Base-by-base conservation (phyloP, 2,329 filamentous ascomycete genomes). In the Ceratocystis eucalypticola region DNA sequence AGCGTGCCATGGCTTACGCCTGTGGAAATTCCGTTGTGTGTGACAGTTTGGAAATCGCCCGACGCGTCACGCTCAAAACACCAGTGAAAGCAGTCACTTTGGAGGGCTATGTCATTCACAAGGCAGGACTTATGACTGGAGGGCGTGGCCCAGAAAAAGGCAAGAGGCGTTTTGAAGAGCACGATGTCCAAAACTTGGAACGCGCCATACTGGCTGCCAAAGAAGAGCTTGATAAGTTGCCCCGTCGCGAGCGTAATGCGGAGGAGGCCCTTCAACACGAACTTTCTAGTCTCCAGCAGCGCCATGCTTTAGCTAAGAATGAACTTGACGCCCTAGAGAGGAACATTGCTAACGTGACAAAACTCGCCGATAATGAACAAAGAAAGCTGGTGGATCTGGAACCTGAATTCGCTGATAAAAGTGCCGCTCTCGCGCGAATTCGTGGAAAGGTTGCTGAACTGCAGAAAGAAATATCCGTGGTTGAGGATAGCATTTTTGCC, bases 21-120 rank as follows among this genome's bases (percentile, higher is more conserved):
- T 99, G 94, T 71, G 93, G 93, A 44, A 95, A 91, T 75, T 91
- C 92, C 3, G 89, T 99, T 70, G 91, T 99, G 4, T 97, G 93
- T 72, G 94, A 99, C 75, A 89, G 84, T 65, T 80, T 96, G 45
- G 83, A 88, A 3, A 86, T 94, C 65, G 94, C 94, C 33, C 96
- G 95, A 74, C 84, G 93, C 67, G 86, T 99, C 59, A 92, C 91
- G 67, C 88, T 85, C 69, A 87, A 84, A 41, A 87, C 96, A 41
- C 88, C 92, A 68, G 92, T 95, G 65, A 97, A 97, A 75, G 92
- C 93, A 4, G 93, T 99, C 12, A 96, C 92, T 0, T 76, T 97
- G 12, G 92, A 97, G 73, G 94, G 94, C n/a, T 93, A 88, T 65
- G 88, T 99, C 68, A 96, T 99, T 70, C 91, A 96, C 78, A 97